Base-by-base conservation (phyloP, 2,329 filamentous ascomycete genomes). In the Colletotrichum noveboracense region DNA sequence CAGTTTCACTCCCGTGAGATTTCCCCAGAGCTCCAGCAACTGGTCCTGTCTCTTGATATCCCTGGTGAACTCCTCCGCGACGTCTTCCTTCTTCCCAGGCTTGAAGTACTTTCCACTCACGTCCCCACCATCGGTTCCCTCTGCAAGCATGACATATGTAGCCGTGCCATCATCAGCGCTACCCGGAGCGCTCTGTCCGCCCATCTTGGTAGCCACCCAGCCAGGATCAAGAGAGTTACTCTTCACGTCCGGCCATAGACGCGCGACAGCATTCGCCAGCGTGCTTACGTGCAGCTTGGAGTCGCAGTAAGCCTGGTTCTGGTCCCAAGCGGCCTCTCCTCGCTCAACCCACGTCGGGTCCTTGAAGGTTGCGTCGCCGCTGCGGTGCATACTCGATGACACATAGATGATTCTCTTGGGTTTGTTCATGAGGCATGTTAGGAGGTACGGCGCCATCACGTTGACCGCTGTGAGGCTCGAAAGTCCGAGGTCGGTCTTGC, bases 201-300 rank as follows among this genome's bases (percentile, higher is more conserved):
- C 89, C 87, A 90, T 89, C 80, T 90, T 90, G 0, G 89, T 90
- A 12, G 87, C 81, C 48, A 90, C 87, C 89, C 89, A 91, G 2
- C 89, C 89, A 0, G 89, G 89, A 79, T 90, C 86, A 64, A 89
- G 82, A 1, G 86, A 84, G 58, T 88, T 88, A 38, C 86, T 87
- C 77, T 87, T 82, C 0, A 89, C 86, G 0, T 78, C 78, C 9
- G 69, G 71, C 80, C 87, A 88, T 9, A 85, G 82, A 14, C 87
- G 82, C 1, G 89, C 86, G 74, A 92, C 89, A 4, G 87, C 89
- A 71, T 89, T 90, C 2, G 89, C 88, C 16, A 92, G 84, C 81
- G 92, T 84, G 36, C 90, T 82, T 75, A 90, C 87, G 76, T 92
- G 89, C 36, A 92, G 79, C 80, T 93, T 92, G 74, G 85, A 89